Evolutionary conservation across 2,329 filamentous ascomycete genomes (phyloP).

Genomic region (Magnaporthiopsis poae): DNA sequence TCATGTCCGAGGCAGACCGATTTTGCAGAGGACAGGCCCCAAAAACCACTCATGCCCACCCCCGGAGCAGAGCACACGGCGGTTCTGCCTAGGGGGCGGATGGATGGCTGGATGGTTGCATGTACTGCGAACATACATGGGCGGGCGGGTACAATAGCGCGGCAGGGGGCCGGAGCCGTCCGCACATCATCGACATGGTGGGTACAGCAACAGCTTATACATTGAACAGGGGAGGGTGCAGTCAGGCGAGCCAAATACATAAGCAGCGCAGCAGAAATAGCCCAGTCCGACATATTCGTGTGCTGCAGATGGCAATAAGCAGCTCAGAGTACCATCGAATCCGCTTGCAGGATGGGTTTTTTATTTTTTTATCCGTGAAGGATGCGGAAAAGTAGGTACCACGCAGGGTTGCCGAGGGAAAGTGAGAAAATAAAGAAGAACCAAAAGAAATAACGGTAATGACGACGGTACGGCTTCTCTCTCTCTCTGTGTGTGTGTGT

Average conservation of each 20-base stretch:
- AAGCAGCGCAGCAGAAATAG: slow-evolving; percentile 1
- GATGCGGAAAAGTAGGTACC: not conserved
- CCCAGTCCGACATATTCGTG: not conserved
- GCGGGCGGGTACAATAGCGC: not conserved
- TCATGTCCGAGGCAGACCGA: not conserved
- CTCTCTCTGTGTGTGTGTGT: not conserved
- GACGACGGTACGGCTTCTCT: not conserved
- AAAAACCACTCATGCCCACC: not conserved
- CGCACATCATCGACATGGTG: not conserved
- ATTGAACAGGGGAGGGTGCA: not conserved
- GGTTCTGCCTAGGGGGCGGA: not conserved
- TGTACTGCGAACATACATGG: not conserved
- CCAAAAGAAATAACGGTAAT: not conserved
- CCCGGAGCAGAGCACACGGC: not conserved
- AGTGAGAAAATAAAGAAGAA: not conserved
- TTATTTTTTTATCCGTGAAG: not conserved
- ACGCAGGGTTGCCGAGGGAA: not conserved
- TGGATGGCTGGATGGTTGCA: not conserved
- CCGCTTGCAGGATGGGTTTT: too few relatives aligned
- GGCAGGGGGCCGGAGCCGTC: not conserved
- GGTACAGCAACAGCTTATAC: not conserved
- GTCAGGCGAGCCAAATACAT: not conserved
- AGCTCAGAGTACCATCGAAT: not conserved
- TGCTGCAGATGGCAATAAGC: not conserved
- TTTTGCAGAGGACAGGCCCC: not conserved